A percentile compares a stretch with the other conserved stretches of the same genome.
phyloP scores from a whole-genome alignment of 2,329 filamentous ascomycete species.

The Exophiala aquamarina region DNA sequence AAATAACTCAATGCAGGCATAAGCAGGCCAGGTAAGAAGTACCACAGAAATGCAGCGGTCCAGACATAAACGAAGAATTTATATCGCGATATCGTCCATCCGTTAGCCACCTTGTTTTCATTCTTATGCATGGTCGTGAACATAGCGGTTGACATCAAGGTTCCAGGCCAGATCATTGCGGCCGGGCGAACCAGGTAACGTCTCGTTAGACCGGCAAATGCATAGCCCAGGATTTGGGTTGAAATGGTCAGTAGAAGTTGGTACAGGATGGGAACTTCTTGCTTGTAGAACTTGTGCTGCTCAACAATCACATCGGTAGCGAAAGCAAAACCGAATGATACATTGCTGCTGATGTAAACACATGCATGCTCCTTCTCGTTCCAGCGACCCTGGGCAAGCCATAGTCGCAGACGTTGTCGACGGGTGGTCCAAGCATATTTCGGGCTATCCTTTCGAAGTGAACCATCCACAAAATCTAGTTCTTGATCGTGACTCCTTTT shows the following conservation, averaged over 20 bases:
- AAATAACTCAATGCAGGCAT: conserved; percentile 87
- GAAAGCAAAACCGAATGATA: conserved; percentile 86
- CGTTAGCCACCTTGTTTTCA: conserved; percentile 76
- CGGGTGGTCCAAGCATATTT: conserved; percentile 15
- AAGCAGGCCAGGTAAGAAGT: conserved; percentile 79
- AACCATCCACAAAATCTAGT: conserved; percentile 60
- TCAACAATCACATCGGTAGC: conserved; percentile 86
- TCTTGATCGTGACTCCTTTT: conserved; percentile 59
- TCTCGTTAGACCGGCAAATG: conserved; percentile 78
- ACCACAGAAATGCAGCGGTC: conserved; percentile 71
- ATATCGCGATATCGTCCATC: conserved; percentile 80
- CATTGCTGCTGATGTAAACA: conserved; percentile 86
- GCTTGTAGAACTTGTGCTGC: conserved; percentile 85
- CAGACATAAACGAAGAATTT: conserved; percentile 80
- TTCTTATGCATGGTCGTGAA: conserved; percentile 83
- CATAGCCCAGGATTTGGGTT: conserved; percentile 82
- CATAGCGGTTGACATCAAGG: conserved; percentile 85
- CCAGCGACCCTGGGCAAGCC: conserved; percentile 78
- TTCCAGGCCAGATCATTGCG: conserved; percentile 90
- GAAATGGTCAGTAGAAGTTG: conserved; percentile 81
- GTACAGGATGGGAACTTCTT: conserved; percentile 73
- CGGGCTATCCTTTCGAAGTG: conserved; percentile 43
- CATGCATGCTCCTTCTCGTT: conserved; percentile 88
- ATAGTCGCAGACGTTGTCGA: conserved; percentile 58
- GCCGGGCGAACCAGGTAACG: conserved; percentile 80